These are phyloP conservation scores for Circinella umbellata DNA, from an alignment of 371 early-diverging fungal genomes.

Conservation along the genomic window DNA sequence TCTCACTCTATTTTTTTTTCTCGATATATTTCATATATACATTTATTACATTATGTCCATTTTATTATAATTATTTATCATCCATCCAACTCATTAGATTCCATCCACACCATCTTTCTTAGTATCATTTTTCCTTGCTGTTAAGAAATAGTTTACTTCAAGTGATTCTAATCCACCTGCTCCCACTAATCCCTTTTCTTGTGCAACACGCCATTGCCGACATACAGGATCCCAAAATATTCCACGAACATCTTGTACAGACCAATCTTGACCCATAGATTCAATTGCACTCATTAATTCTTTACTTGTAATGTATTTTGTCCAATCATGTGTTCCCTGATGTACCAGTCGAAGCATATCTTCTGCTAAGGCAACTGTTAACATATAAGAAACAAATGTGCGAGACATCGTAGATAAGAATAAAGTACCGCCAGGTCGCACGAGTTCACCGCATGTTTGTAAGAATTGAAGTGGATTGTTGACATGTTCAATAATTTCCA, in stretches of 20 bases:
- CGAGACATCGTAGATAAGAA: slow-evolving; percentile 93
- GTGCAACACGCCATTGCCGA: slow-evolving; percentile 43
- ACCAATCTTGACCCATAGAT: slow-evolving; percentile 46
- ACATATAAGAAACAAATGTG: slow-evolving; percentile 72
- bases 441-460: slow-evolving; percentile 62
- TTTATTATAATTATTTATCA: neutral
- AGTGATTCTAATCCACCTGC: slow-evolving; percentile 42
- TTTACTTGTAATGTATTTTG: slow-evolving; percentile 72
- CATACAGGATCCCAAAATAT: slow-evolving; percentile 51
- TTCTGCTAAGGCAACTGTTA: slow-evolving; percentile 90
- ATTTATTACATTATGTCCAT: no score
- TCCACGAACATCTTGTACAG: slow-evolving; percentile 49
- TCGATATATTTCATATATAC: no score
- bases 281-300: slow-evolving; percentile 30
- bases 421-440: slow-evolving; percentile 73
- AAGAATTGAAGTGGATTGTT: slow-evolving; percentile 76
- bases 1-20: no score
- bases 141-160: slow-evolving; percentile 54
- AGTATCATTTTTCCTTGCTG: slow-evolving; percentile 36
- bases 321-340: slow-evolving; percentile 86
- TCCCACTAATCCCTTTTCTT: slow-evolving; percentile 37
- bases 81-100: neutral
- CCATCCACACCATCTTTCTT: neutral
- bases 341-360: slow-evolving; percentile 82
- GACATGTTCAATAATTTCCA: slow-evolving; percentile 96